Percentiles rank a stretch among this genome's conserved stretches.
phyloP scores from a whole-genome alignment of 2,329 filamentous ascomycete genomes.

The Chaetomiaceae sp. region DNA sequence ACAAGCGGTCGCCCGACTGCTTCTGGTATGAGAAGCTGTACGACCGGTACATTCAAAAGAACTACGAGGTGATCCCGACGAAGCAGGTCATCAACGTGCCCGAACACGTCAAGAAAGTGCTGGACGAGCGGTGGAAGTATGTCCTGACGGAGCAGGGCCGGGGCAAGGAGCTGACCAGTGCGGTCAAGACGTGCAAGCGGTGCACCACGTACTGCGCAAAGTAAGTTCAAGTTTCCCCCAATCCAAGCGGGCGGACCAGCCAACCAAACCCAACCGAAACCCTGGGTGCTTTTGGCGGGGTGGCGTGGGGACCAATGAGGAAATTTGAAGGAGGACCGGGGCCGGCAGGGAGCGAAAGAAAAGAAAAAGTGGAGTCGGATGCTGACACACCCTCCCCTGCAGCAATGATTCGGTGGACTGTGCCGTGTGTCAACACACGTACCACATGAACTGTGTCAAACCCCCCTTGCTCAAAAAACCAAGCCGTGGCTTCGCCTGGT shows the following conservation, averaged over 20 bases:
- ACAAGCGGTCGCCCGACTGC: conserved; percentile 76
- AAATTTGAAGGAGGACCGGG: conserved; percentile 5
- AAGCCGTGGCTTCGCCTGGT: conserved; percentile 95
- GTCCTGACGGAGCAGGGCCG: conserved; percentile 91
- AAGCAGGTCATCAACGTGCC: conserved; percentile 93
- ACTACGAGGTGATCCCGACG: conserved; percentile 94
- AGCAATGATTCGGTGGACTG: conserved; percentile 96
- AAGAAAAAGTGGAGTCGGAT: conserved; percentile 12
- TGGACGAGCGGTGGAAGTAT: conserved; percentile 95
- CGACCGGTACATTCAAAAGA: conserved; percentile 96
- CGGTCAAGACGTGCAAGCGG: conserved; percentile 92
- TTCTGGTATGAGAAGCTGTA: conserved; percentile 99
- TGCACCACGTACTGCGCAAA: conserved; percentile 88
- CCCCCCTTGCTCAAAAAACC: conserved; percentile 93
- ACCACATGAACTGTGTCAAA: conserved; percentile 97
- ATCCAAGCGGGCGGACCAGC: conserved; percentile 6
- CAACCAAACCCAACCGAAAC: conserved; percentile 4
- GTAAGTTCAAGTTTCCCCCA: conserved; percentile 48
- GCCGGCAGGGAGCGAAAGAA: background rate
- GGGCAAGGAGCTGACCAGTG: conserved; percentile 91
- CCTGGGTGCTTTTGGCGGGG: conserved; percentile 20
- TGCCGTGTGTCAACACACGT: conserved; percentile 89
- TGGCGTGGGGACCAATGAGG: conserved; percentile 17
- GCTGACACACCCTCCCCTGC: conserved; percentile 30
- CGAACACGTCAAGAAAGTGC: conserved; percentile 86